Conservation (phyloP, 257 asterid species). For the Hygrophila difformis region DNA sequence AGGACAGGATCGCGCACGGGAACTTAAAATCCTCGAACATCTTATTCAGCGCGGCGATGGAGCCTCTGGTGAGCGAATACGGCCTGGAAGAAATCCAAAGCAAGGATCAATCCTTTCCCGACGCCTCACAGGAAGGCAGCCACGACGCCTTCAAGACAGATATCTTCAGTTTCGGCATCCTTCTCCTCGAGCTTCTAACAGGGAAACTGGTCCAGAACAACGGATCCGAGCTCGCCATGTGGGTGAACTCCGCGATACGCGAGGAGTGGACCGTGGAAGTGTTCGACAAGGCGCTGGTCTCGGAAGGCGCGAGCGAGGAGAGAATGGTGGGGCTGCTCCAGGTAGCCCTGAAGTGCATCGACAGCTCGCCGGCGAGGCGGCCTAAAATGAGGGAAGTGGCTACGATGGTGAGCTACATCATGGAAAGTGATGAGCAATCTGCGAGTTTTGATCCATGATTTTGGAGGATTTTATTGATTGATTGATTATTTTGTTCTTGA, state of each 20-base stretch:
- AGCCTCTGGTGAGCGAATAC: slow-evolving; percentile 58
- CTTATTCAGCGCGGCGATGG: slow-evolving; percentile 38
- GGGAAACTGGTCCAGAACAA: slow-evolving; percentile 49
- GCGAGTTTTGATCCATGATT: slow-evolving; percentile 15
- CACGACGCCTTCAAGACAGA: slow-evolving; percentile 29
- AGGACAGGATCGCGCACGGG: slow-evolving; percentile 53
- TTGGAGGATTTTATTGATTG: too few relatives aligned
- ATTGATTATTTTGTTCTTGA: neutral
- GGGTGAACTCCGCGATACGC: slow-evolving; percentile 60
- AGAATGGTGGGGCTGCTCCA: slow-evolving; percentile 58
- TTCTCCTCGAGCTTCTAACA: slow-evolving; percentile 65
- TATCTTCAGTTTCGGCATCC: slow-evolving; percentile 40
- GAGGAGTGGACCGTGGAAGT: slow-evolving; percentile 84
- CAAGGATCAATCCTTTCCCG: slow-evolving; percentile 20
- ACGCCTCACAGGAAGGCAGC: too few relatives aligned
- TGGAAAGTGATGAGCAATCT: slow-evolving; percentile 39
- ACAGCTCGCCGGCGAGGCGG: slow-evolving; percentile 32
- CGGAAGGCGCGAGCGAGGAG: slow-evolving; percentile 54
- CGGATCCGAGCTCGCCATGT: slow-evolving; percentile 46
- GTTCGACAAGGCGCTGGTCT: slow-evolving; percentile 41
- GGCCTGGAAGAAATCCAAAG: slow-evolving; percentile 35
- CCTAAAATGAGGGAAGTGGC: slow-evolving; percentile 48
- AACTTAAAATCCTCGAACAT: slow-evolving; percentile 71
- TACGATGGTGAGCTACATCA: slow-evolving; percentile 30
- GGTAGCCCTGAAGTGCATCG: slow-evolving; percentile 54